A percentile compares a stretch with the other conserved stretches of the same genome.
These are phyloP conservation scores for Cucurbita ficifolia DNA, from an alignment of 306 rosid species.

Conservation along the genomic window DNA sequence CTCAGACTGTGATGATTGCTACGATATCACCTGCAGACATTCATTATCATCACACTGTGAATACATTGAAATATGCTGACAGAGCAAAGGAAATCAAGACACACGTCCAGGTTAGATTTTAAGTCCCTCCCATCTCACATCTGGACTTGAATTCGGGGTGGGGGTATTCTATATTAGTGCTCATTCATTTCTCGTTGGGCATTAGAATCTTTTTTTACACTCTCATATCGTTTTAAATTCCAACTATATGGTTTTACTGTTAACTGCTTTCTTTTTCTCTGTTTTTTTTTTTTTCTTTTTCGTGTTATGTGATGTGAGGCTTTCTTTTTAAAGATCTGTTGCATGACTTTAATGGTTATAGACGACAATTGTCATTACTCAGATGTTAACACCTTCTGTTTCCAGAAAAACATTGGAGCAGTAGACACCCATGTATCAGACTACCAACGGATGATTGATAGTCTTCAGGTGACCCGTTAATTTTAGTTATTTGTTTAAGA, in stretches of 20 bases:
- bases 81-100: constrained; percentile 60
- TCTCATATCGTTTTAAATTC: not conserved
- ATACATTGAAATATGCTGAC: constrained; percentile 56
- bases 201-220: not conserved
- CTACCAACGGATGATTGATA: constrained; percentile 51
- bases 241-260: not conserved
- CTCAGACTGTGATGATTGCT: constrained; percentile 58
- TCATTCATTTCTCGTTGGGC: not conserved
- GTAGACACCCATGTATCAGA: constrained; percentile 45
- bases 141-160: not conserved
- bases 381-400: not conserved
- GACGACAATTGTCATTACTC: not conserved
- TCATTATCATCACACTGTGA: constrained; percentile 49
- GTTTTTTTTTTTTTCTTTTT: too few species aligned
- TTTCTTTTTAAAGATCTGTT: not conserved
- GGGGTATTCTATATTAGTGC: not conserved
- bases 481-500: not conserved
- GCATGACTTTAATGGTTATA: not conserved
- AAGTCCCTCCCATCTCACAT: not conserved
- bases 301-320: not conserved
- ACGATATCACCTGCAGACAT: constrained; percentile 34
- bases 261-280: not conserved
- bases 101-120: constrained; percentile 39
- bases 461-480: constrained; percentile 35
- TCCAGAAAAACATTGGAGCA: constrained; percentile 45